Conservation (phyloP, 306 rosid species). For the Cucurbita pepo region DNA sequence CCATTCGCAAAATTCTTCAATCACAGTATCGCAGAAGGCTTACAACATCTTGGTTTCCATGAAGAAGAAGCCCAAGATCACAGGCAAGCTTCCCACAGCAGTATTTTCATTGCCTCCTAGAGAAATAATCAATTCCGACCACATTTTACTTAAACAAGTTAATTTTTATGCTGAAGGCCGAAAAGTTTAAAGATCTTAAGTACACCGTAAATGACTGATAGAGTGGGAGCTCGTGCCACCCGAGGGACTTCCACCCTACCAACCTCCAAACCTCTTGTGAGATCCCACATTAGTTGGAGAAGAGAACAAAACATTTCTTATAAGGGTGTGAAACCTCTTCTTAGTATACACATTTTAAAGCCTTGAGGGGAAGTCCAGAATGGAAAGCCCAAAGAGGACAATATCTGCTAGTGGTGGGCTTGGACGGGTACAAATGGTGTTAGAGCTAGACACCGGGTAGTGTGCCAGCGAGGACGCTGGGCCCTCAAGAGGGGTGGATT, state of each 20-base stretch:
- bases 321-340: no score
- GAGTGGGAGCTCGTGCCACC: neutral
- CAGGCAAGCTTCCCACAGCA: neutral
- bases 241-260: neutral
- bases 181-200: neutral
- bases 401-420: no score
- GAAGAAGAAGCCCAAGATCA: neutral
- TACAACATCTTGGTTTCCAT: neutral
- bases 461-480: no score
- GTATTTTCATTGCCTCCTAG: neutral
- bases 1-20: neutral
- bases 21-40: neutral
- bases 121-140: neutral
- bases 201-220: no score
- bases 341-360: no score
- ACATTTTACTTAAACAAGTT: neutral
- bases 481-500: no score
- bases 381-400: no score
- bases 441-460: no score
- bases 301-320: no score
- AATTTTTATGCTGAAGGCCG: neutral
- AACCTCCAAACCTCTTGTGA: neutral
- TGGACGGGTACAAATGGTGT: no score
- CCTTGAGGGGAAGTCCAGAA: no score
- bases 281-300: no score